Conservation (phyloP, 257 asterid species). For the Solanum sitiens region DNA sequence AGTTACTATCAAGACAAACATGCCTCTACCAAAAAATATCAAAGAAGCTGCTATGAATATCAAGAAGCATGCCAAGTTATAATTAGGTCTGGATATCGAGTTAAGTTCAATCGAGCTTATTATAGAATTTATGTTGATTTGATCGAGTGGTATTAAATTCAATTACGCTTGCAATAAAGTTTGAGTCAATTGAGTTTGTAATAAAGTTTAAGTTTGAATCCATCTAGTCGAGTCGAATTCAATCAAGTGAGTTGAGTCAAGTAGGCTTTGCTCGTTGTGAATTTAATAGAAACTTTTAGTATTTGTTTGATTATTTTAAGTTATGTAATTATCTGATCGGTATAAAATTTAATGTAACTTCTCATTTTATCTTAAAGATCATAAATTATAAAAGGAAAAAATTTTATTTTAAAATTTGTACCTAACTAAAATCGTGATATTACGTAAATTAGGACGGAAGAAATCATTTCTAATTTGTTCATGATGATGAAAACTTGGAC, state of each 20-base stretch:
- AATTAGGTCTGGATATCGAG: background rate
- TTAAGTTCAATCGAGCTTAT: background rate
- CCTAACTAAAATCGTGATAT: no score
- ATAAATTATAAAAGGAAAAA: background rate
- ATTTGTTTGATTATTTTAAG: background rate
- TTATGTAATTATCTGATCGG: background rate
- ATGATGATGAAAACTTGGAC: no score
- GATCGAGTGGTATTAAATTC: background rate
- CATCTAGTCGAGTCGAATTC: background rate
- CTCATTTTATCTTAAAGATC: background rate
- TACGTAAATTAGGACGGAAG: background rate
- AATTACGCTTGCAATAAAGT: background rate
- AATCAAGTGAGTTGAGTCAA: background rate
- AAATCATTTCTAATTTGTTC: background rate
- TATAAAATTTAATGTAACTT: background rate
- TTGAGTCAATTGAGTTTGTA: background rate
- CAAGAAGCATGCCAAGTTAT: conserved; percentile 52
- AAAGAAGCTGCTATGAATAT: conserved; percentile 35
- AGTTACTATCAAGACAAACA: conserved; percentile 55
- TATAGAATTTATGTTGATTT: background rate
- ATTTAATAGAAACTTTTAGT: background rate
- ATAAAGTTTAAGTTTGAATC: background rate
- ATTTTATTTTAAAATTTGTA: no score
- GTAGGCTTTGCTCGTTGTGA: background rate
- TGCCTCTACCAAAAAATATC: conserved; percentile 46